Evolutionary conservation across 345 rosid species (phyloP), one percentile per base, ranked within the genome.

Genomic region (Moringa oleifera): DNA sequence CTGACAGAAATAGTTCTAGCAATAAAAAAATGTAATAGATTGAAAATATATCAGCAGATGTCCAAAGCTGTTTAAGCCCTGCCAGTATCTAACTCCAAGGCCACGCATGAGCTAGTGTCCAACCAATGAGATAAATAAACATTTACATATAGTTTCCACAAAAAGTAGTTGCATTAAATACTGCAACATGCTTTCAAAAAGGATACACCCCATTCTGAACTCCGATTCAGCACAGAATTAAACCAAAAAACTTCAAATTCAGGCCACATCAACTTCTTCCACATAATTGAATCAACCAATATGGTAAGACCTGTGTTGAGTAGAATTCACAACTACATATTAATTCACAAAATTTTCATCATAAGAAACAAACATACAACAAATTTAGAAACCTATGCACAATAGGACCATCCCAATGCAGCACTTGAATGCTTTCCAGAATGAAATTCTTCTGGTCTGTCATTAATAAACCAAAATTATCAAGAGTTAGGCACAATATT

Each of bases 141-240:
- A n/a, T n/a, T n/a, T n/a, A n/a, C n/a, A n/a, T n/a, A n/a, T n/a
- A n/a, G n/a, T n/a, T n/a, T n/a, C n/a, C n/a, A n/a, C n/a, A n/a
- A n/a, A n/a, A n/a, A n/a, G n/a, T n/a, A n/a, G n/a, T n/a, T n/a
- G n/a, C n/a, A n/a, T n/a, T n/a, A n/a, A n/a, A n/a, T n/a, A n/a
- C n/a, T n/a, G n/a, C n/a, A n/a, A n/a, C n/a, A n/a, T n/a, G n/a
- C n/a, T n/a, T n/a, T 54, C 31, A 51, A 21, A 69, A 53, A 85
- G 99, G 99, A 90, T 94, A 94, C 97, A 66, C 99, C 99, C 99
- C 99, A 94, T 67, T 90, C 93, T 55, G 96, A 86, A 71, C 99
- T 94, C 63, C 95, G 89, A 76, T 94, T 86, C 60, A 88, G 80
- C 74, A 94, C 77, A 73, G 99, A 90, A 77, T 90, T 94, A 81